Evolutionary conservation across 1,139 yeast species (phyloP), one percentile per base, ranked within the genome.

Genomic region (Blastobotrys apis): DNA sequence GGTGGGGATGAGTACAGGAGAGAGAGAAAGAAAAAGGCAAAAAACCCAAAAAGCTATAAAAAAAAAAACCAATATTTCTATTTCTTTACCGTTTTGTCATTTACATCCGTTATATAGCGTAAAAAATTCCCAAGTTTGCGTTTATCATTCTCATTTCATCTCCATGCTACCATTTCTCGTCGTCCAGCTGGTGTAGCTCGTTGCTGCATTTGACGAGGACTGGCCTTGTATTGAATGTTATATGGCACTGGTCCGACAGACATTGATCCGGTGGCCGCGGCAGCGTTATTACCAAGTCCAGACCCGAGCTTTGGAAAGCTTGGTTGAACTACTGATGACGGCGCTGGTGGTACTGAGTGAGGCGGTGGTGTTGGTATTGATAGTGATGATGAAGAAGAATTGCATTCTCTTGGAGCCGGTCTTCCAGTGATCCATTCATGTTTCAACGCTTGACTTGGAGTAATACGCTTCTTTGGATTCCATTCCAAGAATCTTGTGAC

Each of bases 381-480:
- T 4, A 23, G 10, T 10, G 26, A n/a, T 26, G 39, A 29, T 8
- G 23, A 27, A 4, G 39, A 21, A 21, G 26, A 39, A 31, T 22
- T 8, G 47, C 43, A 16, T 39, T 39, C 15, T 41, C 25, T 4
- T 3, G 39, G 30, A 26, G 21, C 32, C 5, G 32, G 35, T 2
- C 22, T 37, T 8, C 67, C 66, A 4, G 64, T 57, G 19, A 68
- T 54, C 47, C 70, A 71, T 34, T 62, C 66, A 53, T 76, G 77
- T 8, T 60, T 53, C 27, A 78, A 61, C 12, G 81, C 73, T 15
- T 70, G 67, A 1, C 57, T 55, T 0, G 79, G 75, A 12, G 66
- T 58, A 22, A 68, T 53, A 30, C 86, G 66, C 37, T 65, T 66
- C 23, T 56, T 56, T 0, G 84, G 81, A 49, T 78, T 75, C 85